These are phyloP conservation scores for Myochromella boudieri DNA, from an alignment of 768 basidiomycete species.

Conservation along the genomic window DNA sequence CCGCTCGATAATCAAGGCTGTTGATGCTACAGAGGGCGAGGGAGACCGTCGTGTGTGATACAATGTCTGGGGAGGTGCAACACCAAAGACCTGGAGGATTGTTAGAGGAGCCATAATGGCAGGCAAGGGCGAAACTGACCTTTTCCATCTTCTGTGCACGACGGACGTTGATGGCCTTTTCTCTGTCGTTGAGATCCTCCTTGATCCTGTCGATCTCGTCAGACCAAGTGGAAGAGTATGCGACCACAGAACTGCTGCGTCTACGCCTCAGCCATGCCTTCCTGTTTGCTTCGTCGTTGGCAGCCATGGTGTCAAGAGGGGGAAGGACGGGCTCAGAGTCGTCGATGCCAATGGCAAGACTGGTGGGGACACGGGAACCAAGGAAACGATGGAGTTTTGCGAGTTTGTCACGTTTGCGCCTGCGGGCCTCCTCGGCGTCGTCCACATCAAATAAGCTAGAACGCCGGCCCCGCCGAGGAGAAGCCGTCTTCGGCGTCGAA, in stretches of 20 bases:
- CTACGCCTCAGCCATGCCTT: constrained; percentile 48
- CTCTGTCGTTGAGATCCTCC: constrained; percentile 67
- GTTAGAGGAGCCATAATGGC: background rate
- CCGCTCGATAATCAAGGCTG: constrained; percentile 10
- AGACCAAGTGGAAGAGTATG: constrained; percentile 46
- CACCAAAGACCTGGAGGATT: constrained; percentile 68
- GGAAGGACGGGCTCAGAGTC: constrained; percentile 28
- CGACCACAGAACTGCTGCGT: constrained; percentile 53
- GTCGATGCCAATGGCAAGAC: constrained; percentile 58
- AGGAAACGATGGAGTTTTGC: constrained; percentile 84
- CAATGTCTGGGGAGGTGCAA: constrained; percentile 76
- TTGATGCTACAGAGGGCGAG: constrained; percentile 29
- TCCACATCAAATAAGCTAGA: constrained; percentile 54
- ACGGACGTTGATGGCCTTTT: constrained; percentile 79
- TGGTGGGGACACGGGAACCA: constrained; percentile 75
- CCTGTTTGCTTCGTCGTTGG: constrained; percentile 29
- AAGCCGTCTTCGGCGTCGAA: constrained; percentile 18
- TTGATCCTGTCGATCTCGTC: constrained; percentile 62
- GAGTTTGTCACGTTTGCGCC: constrained; percentile 72
- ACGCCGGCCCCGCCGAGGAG: constrained; percentile 22
- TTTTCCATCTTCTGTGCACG: constrained; percentile 88
- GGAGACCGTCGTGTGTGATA: constrained; percentile 64
- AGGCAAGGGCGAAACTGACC: constrained; percentile 38
- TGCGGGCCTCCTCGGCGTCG: constrained; percentile 59
- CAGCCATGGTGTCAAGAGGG: constrained; percentile 22